Evolutionary conservation across 2,329 filamentous ascomycete genomes (phyloP), one percentile per base, ranked within the genome.

Genomic region (Drechmeria coniospora): DNA sequence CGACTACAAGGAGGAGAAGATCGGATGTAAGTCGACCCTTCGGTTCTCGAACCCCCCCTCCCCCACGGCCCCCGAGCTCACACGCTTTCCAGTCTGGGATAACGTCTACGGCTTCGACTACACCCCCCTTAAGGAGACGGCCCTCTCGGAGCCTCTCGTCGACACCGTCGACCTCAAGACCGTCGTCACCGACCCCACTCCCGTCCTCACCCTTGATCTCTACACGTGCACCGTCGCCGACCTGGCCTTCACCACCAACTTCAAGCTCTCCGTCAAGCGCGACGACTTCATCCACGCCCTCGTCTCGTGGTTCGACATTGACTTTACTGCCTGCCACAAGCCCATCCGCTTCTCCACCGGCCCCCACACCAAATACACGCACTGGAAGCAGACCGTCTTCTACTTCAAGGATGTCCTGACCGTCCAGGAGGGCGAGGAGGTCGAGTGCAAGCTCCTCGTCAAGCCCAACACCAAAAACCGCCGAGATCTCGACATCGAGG

Each of bases 321-420:
- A 95, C 49, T 98, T 98, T 61, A 80, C 81, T 28, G 86, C 84
- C 33, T 95, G 90, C 70, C 90, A 98, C 70, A 95, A 95, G 70
- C 81, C 84, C 18, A 84, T 98, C 50, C 74, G 77, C 49, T 98
- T 98, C 68, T 92, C 82, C 29, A 98, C 90, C 12, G 90, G 90
- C 14, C 90, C 90, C 16, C 90, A 95, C 60, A 92, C 87, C 44
- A 95, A 94, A 63, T 95, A 95, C 63, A 98, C 90, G 12, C 90
- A 98, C 68, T 98, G 90, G 90, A 98, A 98, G 65, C 90, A 98
- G 65, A 98, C 90, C 9, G 90, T 98, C 36, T 95, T 98, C 63
- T 98, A 98, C 61, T 67, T 98, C 37, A 74, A 80, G 47, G 86
- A 98, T 42, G 81, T 93, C 19, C 63, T 98, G 38, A 95, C 86